Evolutionary conservation across 2,329 filamentous ascomycete species (phyloP), one percentile per base, ranked within the genome.

Genomic region (Fusarium poae): DNA sequence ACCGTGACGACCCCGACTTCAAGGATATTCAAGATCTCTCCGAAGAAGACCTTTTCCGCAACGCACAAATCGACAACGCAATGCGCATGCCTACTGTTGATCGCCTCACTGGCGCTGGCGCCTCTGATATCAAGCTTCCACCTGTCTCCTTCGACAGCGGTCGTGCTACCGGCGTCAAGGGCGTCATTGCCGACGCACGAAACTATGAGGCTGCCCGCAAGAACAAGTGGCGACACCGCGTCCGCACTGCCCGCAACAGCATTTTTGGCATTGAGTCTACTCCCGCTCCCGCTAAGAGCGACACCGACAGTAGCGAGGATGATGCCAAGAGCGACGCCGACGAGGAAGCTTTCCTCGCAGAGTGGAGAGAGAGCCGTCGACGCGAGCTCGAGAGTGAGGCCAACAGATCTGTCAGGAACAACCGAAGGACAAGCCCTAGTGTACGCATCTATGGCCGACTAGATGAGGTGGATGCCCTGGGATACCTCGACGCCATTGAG

Each of bases 401-500:
- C 63, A 85, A 79, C 70, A 77, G 77, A 66, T 79, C 84, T 71
- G 84, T 89, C 49, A 85, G 86, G 65, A 91, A 85, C 66, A 91
- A 85, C 66, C 84, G 91, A 74, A 88, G 90, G 74, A 91, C 88
- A 53, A 95, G 91, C 77, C 93, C 93, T 1, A 94, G 91, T 73
- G 87, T 91, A 68, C 85, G 92, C 69, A 84, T 91, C 60, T 98
- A 92, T 77, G 96, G 96, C 23, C 87, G 86, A 15, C 82, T 98
- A 67, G 91, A 94, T 65, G 86, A 89, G 62, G 96, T 98, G 2
- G 94, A 98, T 82, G 95, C 93, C 10, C 84, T 91, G 68, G 96
- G 94, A 20, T 99, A 97, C 75, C 86, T 99, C n/a, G 94, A 98
- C 79, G 94, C 95, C 57, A 93, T 98, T 72, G 96, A 99, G 82